Percentiles rank a stretch among this genome's conserved stretches.
These are phyloP conservation scores for Sambucus nigra DNA, from an alignment of 129 eudicot species.

Conservation along the genomic window DNA sequence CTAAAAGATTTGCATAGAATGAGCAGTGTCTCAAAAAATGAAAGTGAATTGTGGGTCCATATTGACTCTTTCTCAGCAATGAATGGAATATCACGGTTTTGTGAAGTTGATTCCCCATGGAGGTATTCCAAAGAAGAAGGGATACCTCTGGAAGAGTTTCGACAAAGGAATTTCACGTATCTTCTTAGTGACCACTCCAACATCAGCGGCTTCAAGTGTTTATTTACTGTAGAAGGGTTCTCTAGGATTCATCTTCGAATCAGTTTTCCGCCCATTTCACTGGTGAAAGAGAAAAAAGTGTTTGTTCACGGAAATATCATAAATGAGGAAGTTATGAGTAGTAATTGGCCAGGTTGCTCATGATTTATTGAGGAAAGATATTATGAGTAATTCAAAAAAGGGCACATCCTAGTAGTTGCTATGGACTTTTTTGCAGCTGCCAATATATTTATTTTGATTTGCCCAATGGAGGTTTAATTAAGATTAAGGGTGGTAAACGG, in stretches of 20 bases:
- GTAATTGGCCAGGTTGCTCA: constrained; percentile 77
- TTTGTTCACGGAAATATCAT: constrained; percentile 51
- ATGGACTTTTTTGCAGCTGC: no score
- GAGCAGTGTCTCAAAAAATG: constrained; percentile 38
- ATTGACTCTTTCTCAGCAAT: constrained; percentile 88
- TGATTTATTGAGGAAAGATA: constrained; percentile 5
- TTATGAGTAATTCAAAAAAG: no score
- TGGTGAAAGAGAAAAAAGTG: constrained; percentile 79
- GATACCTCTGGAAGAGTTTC: constrained; percentile 39
- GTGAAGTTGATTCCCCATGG: constrained; percentile 73
- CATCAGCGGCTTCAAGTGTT: constrained; percentile 69
- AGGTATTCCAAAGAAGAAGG: constrained; percentile 94
- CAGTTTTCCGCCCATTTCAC: constrained; percentile 54
- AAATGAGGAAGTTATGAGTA: constrained; percentile 28
- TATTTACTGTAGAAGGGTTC: constrained; percentile 57
- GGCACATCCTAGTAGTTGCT: no score
- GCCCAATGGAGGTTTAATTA: no score
- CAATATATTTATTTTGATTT: no score
- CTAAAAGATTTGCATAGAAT: constrained; percentile 53
- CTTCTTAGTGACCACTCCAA: constrained; percentile 72
- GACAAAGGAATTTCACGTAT: constrained; percentile 58
- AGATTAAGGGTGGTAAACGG: no score
- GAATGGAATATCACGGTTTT: constrained; percentile 92
- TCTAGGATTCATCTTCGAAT: constrained; percentile 41
- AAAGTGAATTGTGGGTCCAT: constrained; percentile 55